Base-by-base conservation (phyloP, 345 rosid genomes). In the Ceriops decandra region DNA sequence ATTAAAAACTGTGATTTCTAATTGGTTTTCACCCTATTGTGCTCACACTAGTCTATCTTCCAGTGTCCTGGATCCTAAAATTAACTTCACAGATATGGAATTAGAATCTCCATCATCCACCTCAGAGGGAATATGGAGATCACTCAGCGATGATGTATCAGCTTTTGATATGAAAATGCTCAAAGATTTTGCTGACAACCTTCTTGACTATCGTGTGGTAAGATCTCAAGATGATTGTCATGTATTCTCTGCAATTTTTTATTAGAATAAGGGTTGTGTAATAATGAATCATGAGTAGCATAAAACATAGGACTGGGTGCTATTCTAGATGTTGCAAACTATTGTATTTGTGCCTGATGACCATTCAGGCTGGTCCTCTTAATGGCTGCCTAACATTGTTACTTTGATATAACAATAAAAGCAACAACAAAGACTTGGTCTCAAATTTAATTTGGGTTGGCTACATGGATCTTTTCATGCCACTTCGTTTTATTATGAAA, bases 41-140 rank as follows among this genome's bases (percentile, higher is more conserved):
- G 36, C 70, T 83, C 38, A 80, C 64, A 32, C 32, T 70, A 61
- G 51, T 33, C 75, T 20, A 64, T 76, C 54, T 76, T 74, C 52
- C 87, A 95, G 99, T 78, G 79, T 95, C 76, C 57, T 95, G 81
- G 92, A 88, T 82, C 98, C 99, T 3, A 90, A 85, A 76, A 87
- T 90, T 76, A 82, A 87, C 71, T 95, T 85, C 74, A 21, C 71
- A 4, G 84, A 81, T 70, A 59, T 52, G 21, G 70, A 68, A 53
- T 17, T 28, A 54, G 85, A 75, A 46, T 72, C 83, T 52, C 28
- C 73, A 3, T 42, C 69, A 47, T 79, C 79, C 42, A 47, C 68
- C 70, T 77, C 88, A 33, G 88, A 89, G 53, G 84, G 74, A 72
- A 79, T 69, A 70, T 83, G 80, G 83, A 88, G 65, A 76, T 83